These are phyloP conservation scores for Ophiostoma perfectum DNA, from an alignment of 2,329 filamentous ascomycete genomes.

Conservation along the genomic window DNA sequence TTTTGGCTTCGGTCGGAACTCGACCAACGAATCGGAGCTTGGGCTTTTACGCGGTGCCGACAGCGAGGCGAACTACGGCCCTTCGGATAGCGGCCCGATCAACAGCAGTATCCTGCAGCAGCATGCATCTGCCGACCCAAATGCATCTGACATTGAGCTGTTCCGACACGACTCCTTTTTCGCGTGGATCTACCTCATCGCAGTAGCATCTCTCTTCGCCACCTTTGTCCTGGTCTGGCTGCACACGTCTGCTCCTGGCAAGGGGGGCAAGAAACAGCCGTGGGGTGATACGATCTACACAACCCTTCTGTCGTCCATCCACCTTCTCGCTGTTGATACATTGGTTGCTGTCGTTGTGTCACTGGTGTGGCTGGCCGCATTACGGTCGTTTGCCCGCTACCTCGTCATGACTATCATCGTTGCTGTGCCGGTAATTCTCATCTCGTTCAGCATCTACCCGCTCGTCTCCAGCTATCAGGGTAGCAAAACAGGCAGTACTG, in stretches of 20 bases:
- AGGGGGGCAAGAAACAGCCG: constrained; percentile 51
- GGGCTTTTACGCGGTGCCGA: constrained; percentile 39
- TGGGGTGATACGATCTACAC: constrained; percentile 94
- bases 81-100: constrained; percentile 44
- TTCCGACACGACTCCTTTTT: constrained; percentile 87
- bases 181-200: constrained; percentile 82
- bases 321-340: constrained; percentile 86
- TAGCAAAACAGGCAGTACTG: constrained; percentile 60
- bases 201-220: constrained; percentile 74
- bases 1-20: constrained; percentile 39
- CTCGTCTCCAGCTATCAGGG: constrained; percentile 86
- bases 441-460: constrained; percentile 87
- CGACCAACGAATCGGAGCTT: constrained; percentile 45
- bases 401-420: constrained; percentile 75
- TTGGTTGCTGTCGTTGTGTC: constrained; percentile 84
- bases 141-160: constrained; percentile 58
- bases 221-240: constrained; percentile 87
- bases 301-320: constrained; percentile 77
- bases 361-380: constrained; percentile 79
- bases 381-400: constrained; percentile 82
- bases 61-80: constrained; percentile 29
- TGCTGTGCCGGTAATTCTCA: constrained; percentile 76
- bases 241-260: constrained; percentile 60
- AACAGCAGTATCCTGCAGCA: constrained; percentile 16
- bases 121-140: constrained; percentile 40